These are phyloP conservation scores for Fraxinus anomala DNA, from an alignment of 257 asterid genomes.

Conservation along the genomic window DNA sequence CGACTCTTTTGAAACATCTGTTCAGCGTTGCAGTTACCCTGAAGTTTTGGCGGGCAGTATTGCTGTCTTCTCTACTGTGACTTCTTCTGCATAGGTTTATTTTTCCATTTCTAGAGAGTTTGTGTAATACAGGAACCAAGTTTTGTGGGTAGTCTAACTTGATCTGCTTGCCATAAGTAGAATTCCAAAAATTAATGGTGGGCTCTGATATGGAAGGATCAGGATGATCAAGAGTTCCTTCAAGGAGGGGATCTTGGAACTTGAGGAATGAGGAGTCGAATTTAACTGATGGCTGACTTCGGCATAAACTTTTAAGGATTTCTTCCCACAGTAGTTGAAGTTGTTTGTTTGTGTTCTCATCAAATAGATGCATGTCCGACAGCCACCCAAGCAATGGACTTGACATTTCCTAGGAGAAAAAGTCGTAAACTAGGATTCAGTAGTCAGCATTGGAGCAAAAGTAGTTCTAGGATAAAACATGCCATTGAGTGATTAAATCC, in stretches of 20 bases:
- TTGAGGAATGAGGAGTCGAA: constrained; percentile 61
- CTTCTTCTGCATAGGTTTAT: constrained; percentile 49
- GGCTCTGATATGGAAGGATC: constrained; percentile 56
- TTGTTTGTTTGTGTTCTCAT: constrained; percentile 36
- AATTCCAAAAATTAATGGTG: constrained; percentile 69
- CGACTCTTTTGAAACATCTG: constrained; percentile 74
- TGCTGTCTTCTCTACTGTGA: constrained; percentile 23
- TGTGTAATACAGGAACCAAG: constrained; percentile 62
- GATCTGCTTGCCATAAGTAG: constrained; percentile 57
- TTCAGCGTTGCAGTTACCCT: constrained; percentile 39
- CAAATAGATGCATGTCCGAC: constrained; percentile 49
- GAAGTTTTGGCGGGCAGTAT: constrained; percentile 25
- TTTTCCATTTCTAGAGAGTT: constrained; percentile 60
- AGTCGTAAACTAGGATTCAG: not conserved
- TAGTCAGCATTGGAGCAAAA: not conserved
- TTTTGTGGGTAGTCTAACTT: constrained; percentile 64
- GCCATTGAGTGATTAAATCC: not conserved
- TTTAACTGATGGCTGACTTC: constrained; percentile 46
- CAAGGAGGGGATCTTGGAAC: constrained; percentile 60
- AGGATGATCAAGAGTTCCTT: constrained; percentile 63
- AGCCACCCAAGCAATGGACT: constrained; percentile 67
- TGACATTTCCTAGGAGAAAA: constrained; percentile 42
- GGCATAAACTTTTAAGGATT: constrained; percentile 54
- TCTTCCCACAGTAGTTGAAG: constrained; percentile 57
- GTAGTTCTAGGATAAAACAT: not conserved